phyloP scores from a whole-genome alignment of 2,329 filamentous ascomycete genomes.

The Hymenoscyphus occultus region DNA sequence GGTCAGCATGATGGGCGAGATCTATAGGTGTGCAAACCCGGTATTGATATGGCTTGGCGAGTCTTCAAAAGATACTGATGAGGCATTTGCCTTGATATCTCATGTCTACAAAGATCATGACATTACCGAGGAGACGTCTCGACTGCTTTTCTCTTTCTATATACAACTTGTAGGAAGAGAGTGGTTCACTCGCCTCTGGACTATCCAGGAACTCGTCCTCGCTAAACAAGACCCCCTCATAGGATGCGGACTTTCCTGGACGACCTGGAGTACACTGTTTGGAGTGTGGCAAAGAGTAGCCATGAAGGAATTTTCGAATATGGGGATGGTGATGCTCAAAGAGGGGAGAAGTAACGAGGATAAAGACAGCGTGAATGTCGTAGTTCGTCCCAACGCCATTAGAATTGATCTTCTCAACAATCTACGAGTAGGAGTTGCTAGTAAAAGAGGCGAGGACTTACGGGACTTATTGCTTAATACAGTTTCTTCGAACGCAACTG shows the following conservation, averaged over 20 bases:
- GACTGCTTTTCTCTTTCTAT: background rate
- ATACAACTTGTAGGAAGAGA: background rate
- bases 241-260: background rate
- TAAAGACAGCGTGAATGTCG: background rate
- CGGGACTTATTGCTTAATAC: constrained; percentile 5
- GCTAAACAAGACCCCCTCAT: background rate
- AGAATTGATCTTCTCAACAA: background rate
- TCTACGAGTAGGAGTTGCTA: background rate
- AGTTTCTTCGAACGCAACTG: background rate
- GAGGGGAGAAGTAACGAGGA: background rate
- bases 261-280: background rate
- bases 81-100: background rate
- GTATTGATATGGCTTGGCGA: constrained; percentile 7
- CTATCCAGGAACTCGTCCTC: constrained; percentile 4
- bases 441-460: background rate
- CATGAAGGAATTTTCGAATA: background rate
- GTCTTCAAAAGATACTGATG: background rate
- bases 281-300: background rate
- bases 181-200: constrained; percentile 6
- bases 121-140: background rate
- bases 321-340: background rate
- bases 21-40: background rate
- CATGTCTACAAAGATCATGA: background rate
- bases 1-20: background rate
- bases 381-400: background rate